These are phyloP conservation scores for Drechslerella coelobrocha DNA, from an alignment of 2,329 filamentous ascomycete genomes.

Conservation along the genomic window DNA sequence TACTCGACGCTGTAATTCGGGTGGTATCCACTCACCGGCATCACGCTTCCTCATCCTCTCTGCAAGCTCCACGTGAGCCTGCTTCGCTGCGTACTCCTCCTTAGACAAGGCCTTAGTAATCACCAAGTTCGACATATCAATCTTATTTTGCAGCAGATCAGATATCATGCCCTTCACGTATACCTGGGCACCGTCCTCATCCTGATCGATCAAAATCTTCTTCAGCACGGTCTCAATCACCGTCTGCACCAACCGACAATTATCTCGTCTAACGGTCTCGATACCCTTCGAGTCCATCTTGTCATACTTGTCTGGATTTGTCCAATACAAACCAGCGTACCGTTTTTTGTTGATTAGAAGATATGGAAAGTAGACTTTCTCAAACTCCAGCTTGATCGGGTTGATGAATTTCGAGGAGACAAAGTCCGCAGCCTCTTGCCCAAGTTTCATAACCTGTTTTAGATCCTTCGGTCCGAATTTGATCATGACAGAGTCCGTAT, in stretches of 20 bases:
- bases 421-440: conserved; percentile 86
- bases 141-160: conserved; percentile 92
- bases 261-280: conserved; percentile 95
- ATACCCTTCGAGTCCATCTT: conserved; percentile 99
- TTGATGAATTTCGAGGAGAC: conserved; percentile 93
- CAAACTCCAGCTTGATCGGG: conserved; percentile 98
- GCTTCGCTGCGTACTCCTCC: conserved; percentile 84
- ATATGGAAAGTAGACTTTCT: conserved; percentile 98
- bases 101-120: conserved; percentile 98
- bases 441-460: conserved; percentile 87
- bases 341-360: conserved; percentile 99
- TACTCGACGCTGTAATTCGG: not conserved
- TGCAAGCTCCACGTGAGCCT: conserved; percentile 94
- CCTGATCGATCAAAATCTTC: conserved; percentile 93
- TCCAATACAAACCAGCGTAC: conserved; percentile 98
- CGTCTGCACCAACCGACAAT: conserved; percentile 91
- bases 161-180: conserved; percentile 97
- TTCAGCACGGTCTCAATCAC: conserved; percentile 95
- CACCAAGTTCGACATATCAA: conserved; percentile 98
- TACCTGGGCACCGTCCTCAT: conserved; percentile 90
- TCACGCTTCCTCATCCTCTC: conserved; percentile 97
- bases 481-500: conserved; percentile 99
- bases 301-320: conserved; percentile 89
- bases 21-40: conserved; percentile 62
- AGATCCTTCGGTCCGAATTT: conserved; percentile 93